These are phyloP conservation scores for Nakataea oryzae DNA, from an alignment of 2,329 filamentous ascomycete genomes.

Conservation along the genomic window DNA sequence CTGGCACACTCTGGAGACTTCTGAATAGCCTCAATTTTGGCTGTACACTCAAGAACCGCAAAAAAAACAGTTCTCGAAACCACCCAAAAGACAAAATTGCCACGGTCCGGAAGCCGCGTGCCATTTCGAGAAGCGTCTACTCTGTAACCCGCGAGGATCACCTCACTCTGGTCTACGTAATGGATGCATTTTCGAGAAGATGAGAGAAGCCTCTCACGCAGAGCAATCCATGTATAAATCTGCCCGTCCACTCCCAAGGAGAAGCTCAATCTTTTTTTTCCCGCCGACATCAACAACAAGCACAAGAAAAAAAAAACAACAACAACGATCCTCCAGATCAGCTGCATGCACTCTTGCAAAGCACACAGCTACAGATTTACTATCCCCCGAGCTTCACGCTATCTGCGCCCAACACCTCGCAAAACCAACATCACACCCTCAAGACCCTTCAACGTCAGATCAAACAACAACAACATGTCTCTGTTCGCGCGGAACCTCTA, in stretches of 20 bases:
- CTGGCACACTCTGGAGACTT: not conserved
- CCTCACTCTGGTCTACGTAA: not conserved
- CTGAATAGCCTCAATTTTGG: not conserved
- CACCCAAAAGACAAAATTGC: not conserved
- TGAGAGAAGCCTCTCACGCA: not conserved
- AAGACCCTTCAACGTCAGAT: not conserved
- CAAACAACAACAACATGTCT: conserved; percentile 37
- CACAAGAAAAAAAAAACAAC: not conserved
- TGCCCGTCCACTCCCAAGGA: not conserved
- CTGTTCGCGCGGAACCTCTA: conserved; percentile 43
- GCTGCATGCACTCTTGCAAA: not conserved
- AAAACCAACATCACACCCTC: not conserved
- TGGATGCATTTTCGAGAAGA: not conserved
- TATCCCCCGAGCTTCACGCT: not conserved
- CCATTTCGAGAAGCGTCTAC: not conserved
- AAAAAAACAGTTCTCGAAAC: not conserved
- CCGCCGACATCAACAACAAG: not conserved
- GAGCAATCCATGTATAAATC: not conserved
- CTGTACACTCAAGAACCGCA: not conserved
- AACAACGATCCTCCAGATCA: no score
- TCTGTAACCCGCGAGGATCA: not conserved
- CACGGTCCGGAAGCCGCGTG: not conserved
- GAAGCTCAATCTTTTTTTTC: not conserved
- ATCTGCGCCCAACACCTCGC: not conserved
- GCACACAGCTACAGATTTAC: not conserved